phyloP scores from a whole-genome alignment of 495 filamentous ascomycete species.

The Chaetomium cochliodes region DNA sequence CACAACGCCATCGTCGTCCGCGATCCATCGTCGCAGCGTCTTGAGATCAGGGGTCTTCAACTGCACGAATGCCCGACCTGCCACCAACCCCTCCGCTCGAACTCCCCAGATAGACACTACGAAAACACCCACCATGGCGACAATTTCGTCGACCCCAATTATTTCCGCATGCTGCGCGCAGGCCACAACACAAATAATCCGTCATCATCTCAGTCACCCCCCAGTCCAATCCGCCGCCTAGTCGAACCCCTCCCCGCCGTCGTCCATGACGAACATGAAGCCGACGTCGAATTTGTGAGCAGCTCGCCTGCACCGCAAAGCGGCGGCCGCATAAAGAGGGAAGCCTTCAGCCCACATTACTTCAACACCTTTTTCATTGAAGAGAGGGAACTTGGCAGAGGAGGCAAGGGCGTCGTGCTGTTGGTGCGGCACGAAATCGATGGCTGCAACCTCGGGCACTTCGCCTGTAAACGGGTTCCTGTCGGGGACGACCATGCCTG shows the following conservation, averaged over 20 bases:
- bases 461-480: slow-evolving; percentile 95
- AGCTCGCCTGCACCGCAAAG: slow-evolving; percentile 51
- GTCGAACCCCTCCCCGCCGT: slow-evolving; percentile 43
- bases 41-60: slow-evolving; percentile 69
- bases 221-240: slow-evolving; percentile 50
- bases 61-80: slow-evolving; percentile 81
- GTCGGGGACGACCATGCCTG: slow-evolving; percentile 94
- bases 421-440: slow-evolving; percentile 89
- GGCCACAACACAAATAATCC: slow-evolving; percentile 33
- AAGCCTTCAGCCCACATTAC: slow-evolving; percentile 87
- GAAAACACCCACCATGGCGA: slow-evolving; percentile 48
- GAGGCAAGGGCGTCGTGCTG: slow-evolving; percentile 91
- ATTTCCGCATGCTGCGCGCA: slow-evolving; percentile 86
- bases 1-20: slow-evolving; percentile 88
- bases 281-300: slow-evolving; percentile 51
- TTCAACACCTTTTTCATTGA: slow-evolving; percentile 90
- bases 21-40: slow-evolving; percentile 78
- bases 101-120: slow-evolving; percentile 50
- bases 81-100: slow-evolving; percentile 68
- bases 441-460: slow-evolving; percentile 78
- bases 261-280: slow-evolving; percentile 30
- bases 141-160: slow-evolving; percentile 81
- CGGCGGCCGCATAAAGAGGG: slow-evolving; percentile 68
- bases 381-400: slow-evolving; percentile 78
- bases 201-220: slow-evolving; percentile 37